Base-by-base conservation (phyloP, 306 rosid genomes). In the Acacia confusa region DNA sequence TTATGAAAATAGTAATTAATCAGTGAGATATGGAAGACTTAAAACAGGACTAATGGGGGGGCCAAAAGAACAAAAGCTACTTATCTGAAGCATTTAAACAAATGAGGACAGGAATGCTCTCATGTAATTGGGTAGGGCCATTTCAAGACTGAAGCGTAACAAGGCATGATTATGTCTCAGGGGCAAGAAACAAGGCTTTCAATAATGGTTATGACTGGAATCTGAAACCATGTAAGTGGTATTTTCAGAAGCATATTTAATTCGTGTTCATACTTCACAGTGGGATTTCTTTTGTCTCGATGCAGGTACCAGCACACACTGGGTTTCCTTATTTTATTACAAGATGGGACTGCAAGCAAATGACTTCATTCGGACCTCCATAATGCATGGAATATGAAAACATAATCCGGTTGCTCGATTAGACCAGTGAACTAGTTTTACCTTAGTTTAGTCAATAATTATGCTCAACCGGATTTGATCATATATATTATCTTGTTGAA, bases 141-240 rank as follows among this genome's bases (percentile, higher is more conserved):
- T 22, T 7, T 9, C 0, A 57, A 57, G 64, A 57, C 28, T 43
- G 48, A 5, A 68, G 61, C 19, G 53, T 60, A 79, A 40, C 75
- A 30, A 72, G 28, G 16, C 63, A 85, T 81, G 74, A 85, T 85
- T 77, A 58, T 81, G 88, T 81, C 77, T 66, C 14, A 2, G 24
- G 67, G 45, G 67, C 8, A 6, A 52, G 66, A 13, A 57, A 67
- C 85, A 76, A 53, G 5, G 22, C 13, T 25, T 80, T 74, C 79
- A 50, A 50, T 6, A 79, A 20, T 79, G 28, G 16, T 22, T 14
- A 14, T 34, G 74, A 36, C 75, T 69, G 11, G 64, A 63, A 48
- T 22, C n/a, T 65, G 38, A 63, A 58, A 52, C 72, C 7, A 25
- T 50, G 25, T 38, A 20, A 14, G 60, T 73, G 78, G 72, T 12